Conservation (phyloP, 352 stramenopile genomes). For the Phytopythium montanum region DNA sequence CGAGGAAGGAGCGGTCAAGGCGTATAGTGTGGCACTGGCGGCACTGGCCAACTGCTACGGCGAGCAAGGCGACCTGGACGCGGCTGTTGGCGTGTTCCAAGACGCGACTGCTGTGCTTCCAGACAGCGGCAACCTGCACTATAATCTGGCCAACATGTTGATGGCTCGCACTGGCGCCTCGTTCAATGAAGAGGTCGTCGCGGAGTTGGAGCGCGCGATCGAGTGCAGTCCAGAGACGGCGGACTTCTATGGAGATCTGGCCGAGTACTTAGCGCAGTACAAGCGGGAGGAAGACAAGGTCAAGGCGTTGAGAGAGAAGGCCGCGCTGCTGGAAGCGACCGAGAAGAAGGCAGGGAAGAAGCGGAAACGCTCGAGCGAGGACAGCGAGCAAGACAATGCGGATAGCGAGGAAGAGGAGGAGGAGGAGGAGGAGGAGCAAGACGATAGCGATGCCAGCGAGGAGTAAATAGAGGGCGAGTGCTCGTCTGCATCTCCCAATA, state of each 20-base stretch:
- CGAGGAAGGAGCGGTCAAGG: constrained; percentile 23
- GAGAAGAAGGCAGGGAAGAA: constrained; percentile 1
- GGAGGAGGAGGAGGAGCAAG: constrained; percentile 1
- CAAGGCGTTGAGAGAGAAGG: constrained; percentile 20
- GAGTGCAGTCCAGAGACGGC: constrained; percentile 29
- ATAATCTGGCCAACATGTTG: constrained; percentile 70
- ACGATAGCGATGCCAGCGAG: background rate
- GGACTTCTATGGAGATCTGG: constrained; percentile 52
- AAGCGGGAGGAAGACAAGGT: constrained; percentile 12
- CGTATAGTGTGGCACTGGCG: constrained; percentile 46
- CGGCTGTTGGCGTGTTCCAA: constrained; percentile 43
- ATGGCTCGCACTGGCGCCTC: constrained; percentile 31
- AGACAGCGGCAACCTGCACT: constrained; percentile 51
- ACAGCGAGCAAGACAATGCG: constrained; percentile 1
- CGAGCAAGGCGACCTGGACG: constrained; percentile 48
- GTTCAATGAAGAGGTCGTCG: constrained; percentile 22
- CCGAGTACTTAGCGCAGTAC: constrained; percentile 33
- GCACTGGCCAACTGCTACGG: constrained; percentile 52
- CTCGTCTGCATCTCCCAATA: constrained; percentile 6
- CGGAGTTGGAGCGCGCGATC: constrained; percentile 41
- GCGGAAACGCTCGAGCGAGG: background rate
- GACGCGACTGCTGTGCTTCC: constrained; percentile 33
- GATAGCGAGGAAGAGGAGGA: constrained; percentile 9
- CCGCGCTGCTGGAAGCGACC: constrained; percentile 4
- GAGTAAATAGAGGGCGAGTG: constrained; percentile 10